Conservation (phyloP, 148 eudicot genomes). For the Cornus controversa region DNA sequence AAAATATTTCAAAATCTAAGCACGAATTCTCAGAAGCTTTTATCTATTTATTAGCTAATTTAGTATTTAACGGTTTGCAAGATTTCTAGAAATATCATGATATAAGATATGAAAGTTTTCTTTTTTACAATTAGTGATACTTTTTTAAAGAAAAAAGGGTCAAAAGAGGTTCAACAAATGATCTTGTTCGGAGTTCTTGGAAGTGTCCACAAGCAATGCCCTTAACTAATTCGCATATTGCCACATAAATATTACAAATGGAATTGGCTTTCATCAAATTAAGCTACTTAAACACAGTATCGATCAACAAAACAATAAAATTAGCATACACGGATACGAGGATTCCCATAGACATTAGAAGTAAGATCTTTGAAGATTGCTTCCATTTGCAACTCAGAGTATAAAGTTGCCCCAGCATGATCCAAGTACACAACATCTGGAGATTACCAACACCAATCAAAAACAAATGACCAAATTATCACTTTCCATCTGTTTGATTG, state of each 20-base stretch:
- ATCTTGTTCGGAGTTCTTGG: neutral
- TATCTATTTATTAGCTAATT: too few species aligned
- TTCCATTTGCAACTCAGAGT: constrained; percentile 92
- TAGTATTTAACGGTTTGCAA: neutral
- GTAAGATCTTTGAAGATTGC: constrained; percentile 70
- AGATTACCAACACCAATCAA: constrained; percentile 12
- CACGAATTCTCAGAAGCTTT: neutral
- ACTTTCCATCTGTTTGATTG: neutral
- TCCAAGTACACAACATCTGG: constrained; percentile 81
- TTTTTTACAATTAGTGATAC: neutral
- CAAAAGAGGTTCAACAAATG: too few species aligned
- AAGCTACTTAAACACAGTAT: neutral
- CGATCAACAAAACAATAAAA: neutral
- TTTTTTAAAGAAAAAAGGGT: too few species aligned
- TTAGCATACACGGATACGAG: constrained; percentile 62
- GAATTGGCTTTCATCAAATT: neutral
- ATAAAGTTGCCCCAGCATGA: constrained; percentile 95
- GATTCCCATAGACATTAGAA: constrained; percentile 78
- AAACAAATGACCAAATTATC: neutral
- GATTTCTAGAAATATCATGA: neutral
- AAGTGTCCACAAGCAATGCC: neutral
- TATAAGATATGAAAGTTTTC: too few species aligned
- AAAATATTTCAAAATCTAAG: neutral
- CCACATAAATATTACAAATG: neutral
- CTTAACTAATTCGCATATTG: neutral